Evolutionary conservation across 2,329 filamentous ascomycete genomes (phyloP).

Genomic region (Scleromitrula shiraiana): DNA sequence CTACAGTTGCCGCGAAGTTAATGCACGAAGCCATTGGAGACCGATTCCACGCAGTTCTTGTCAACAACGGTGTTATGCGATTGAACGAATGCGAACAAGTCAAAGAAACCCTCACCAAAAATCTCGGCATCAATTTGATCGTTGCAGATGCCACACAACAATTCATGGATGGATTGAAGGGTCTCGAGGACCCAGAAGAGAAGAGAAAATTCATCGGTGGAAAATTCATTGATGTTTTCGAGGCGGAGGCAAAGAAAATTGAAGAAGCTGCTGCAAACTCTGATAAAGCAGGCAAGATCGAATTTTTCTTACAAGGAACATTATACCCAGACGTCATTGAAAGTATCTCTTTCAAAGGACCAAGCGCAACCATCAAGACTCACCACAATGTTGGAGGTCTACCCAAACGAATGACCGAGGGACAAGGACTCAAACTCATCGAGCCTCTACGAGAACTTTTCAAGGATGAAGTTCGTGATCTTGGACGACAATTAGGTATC

Average conservation of each 20-base stretch:
- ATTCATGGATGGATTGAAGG: slow-evolving; percentile 71
- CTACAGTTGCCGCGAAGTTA: slow-evolving; percentile 42
- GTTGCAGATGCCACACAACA: slow-evolving; percentile 71
- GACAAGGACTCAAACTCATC: slow-evolving; percentile 54
- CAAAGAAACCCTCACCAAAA: slow-evolving; percentile 66
- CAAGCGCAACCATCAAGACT: slow-evolving; percentile 64
- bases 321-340: slow-evolving; percentile 60
- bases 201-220: slow-evolving; percentile 89
- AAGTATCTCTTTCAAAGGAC: slow-evolving; percentile 64
- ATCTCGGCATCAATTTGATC: slow-evolving; percentile 84
- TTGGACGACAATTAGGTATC: slow-evolving; percentile 64
- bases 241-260: slow-evolving; percentile 68
- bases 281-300: slow-evolving; percentile 62
- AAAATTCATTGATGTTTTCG: slow-evolving; percentile 74
- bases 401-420: slow-evolving; percentile 45
- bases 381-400: slow-evolving; percentile 65
- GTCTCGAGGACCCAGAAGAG: slow-evolving; percentile 71
- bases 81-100: slow-evolving; percentile 78
- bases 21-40: slow-evolving; percentile 83
- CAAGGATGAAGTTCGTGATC: slow-evolving; percentile 71
- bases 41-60: slow-evolving; percentile 70
- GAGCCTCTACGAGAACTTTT: slow-evolving; percentile 74
- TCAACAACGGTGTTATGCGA: slow-evolving; percentile 80
- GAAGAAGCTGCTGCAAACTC: slow-evolving; percentile 63
- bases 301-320: slow-evolving; percentile 76